Evolutionary conservation across 2,329 filamentous ascomycete species (phyloP).

Genomic region (Arachnopeziza araneosa): DNA sequence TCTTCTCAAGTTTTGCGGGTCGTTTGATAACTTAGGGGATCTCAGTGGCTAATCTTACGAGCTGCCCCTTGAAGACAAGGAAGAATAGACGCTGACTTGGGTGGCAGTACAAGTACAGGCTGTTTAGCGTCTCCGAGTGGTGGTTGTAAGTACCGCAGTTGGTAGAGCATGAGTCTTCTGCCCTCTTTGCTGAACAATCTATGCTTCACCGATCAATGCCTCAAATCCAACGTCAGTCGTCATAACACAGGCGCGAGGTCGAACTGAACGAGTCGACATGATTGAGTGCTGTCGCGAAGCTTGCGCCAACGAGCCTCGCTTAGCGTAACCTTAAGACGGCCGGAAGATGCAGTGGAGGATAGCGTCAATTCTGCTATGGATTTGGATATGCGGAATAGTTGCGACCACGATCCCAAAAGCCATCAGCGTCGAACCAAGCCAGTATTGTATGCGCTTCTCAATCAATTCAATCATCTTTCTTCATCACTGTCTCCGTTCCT

Average conservation of each 20-base stretch:
- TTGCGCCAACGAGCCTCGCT: neutral
- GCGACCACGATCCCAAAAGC: neutral
- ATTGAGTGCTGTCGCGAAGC: neutral
- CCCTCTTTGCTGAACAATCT: neutral
- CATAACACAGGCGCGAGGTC: neutral
- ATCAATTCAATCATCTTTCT: neutral
- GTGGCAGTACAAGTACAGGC: neutral
- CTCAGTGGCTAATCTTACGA: neutral
- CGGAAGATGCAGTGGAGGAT: neutral
- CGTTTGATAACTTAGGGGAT: neutral
- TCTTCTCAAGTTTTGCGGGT: neutral
- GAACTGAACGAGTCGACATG: neutral
- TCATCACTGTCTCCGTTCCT: too few relatives aligned
- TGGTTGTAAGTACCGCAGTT: neutral
- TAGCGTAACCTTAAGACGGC: too few relatives aligned
- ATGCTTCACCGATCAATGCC: neutral
- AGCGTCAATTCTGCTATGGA: neutral
- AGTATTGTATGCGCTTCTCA: neutral
- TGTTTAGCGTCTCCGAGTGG: neutral
- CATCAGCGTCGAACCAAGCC: neutral
- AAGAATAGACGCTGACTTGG: neutral
- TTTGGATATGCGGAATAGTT: neutral
- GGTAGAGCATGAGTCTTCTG: neutral
- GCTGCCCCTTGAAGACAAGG: neutral
- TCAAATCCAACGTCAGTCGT: neutral